Conservation (phyloP, 164 flowering plant genomes). For the Kingdonia uniflora region DNA sequence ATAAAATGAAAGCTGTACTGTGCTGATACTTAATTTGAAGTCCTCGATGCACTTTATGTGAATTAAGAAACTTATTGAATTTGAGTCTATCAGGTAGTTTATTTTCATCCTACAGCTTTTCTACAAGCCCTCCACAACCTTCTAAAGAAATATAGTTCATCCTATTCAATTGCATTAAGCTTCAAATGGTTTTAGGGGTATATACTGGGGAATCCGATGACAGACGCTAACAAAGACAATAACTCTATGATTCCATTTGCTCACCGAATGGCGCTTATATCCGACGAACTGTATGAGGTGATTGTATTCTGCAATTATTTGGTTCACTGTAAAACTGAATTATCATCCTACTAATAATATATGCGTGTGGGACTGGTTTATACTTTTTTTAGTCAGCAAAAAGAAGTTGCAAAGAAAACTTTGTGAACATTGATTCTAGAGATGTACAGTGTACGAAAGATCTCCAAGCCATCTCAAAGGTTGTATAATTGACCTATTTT, state of each 20-base stretch:
- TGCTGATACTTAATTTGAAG: background rate
- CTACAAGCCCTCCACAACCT: background rate
- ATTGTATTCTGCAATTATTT: background rate
- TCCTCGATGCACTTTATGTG: background rate
- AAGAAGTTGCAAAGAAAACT: constrained; percentile 24
- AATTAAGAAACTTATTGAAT: background rate
- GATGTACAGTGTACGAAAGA: background rate
- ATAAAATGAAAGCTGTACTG: too few species aligned
- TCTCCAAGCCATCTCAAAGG: background rate
- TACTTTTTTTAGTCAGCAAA: constrained; percentile 20
- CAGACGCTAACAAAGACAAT: constrained; percentile 9
- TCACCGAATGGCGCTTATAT: constrained; percentile 36
- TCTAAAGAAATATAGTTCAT: background rate
- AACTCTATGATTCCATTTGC: constrained; percentile 23
- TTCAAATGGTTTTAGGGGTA: constrained; percentile 30
- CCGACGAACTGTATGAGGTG: constrained; percentile 44
- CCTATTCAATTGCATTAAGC: background rate
- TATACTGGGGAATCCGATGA: constrained; percentile 34
- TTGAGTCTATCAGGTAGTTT: background rate
- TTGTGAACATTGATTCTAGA: constrained; percentile 1
- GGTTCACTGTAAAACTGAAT: too few species aligned
- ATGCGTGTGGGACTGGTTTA: background rate
- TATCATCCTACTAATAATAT: too few species aligned
- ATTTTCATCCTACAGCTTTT: background rate
- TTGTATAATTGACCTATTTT: background rate